Percentiles rank a stretch among this genome's conserved stretches.
Evolutionary conservation across 2,329 filamentous ascomycete species (phyloP).

Genomic region (Coniella vitis): DNA sequence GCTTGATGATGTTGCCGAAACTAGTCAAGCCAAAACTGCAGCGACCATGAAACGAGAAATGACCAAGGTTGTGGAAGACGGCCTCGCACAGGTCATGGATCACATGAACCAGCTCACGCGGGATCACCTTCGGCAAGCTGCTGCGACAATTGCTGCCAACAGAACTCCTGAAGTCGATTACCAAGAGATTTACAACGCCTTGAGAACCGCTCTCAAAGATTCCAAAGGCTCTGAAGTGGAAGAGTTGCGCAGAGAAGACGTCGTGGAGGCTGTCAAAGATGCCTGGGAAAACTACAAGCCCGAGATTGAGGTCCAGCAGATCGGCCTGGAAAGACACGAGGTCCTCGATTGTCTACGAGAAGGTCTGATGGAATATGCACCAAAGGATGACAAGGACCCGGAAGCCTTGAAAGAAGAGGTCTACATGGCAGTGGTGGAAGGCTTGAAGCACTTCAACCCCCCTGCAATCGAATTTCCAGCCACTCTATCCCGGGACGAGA

Average conservation of each 20-base stretch:
- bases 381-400: slow-evolving; percentile 43
- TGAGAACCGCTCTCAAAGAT: slow-evolving; percentile 68
- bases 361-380: slow-evolving; percentile 70
- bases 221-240: slow-evolving; percentile 43
- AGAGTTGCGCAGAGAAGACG: slow-evolving; percentile 69
- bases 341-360: slow-evolving; percentile 81
- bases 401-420: slow-evolving; percentile 77
- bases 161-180: slow-evolving; percentile 60
- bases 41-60: slow-evolving; percentile 62
- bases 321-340: slow-evolving; percentile 84
- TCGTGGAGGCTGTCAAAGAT: slow-evolving; percentile 79
- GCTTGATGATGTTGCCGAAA: slow-evolving; percentile 60
- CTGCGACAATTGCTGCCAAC: slow-evolving; percentile 51
- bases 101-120: slow-evolving; percentile 76
- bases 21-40: slow-evolving; percentile 39
- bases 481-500: slow-evolving; percentile 70
- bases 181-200: slow-evolving; percentile 77
- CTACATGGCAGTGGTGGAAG: slow-evolving; percentile 77
- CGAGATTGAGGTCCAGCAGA: slow-evolving; percentile 83
- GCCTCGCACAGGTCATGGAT: slow-evolving; percentile 72
- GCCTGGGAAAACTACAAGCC: slow-evolving; percentile 94
- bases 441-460: slow-evolving; percentile 71
- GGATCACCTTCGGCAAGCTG: slow-evolving; percentile 65
- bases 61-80: slow-evolving; percentile 69
- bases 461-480: slow-evolving; percentile 65